These are phyloP conservation scores for Plectosphaerella sp. DNA, from an alignment of 2,329 filamentous ascomycete genomes.

Conservation along the genomic window DNA sequence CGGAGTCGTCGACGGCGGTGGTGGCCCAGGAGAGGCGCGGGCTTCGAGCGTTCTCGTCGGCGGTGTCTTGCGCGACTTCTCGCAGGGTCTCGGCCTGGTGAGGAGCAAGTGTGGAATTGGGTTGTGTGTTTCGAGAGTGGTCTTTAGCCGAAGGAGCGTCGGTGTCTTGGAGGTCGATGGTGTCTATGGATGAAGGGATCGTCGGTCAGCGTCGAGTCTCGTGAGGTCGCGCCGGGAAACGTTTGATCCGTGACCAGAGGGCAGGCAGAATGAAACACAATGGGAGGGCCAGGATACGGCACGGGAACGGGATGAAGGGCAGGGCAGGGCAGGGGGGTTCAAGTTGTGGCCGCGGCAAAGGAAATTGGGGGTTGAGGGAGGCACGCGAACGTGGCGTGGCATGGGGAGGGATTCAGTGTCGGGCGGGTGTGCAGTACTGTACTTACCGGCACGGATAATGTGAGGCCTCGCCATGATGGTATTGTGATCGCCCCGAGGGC, in stretches of 20 bases:
- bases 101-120: slow-evolving; percentile 51
- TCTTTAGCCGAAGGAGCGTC: slow-evolving; percentile 79
- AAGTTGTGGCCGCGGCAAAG: slow-evolving; percentile 1
- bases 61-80: slow-evolving; percentile 71
- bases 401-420: slow-evolving; percentile 13
- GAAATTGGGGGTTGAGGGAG: slow-evolving; percentile 1
- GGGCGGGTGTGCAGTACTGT: slow-evolving; percentile 2
- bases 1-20: slow-evolving; percentile 30
- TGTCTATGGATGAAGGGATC: slow-evolving; percentile 57
- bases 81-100: slow-evolving; percentile 85
- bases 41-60: slow-evolving; percentile 65
- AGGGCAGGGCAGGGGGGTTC: slow-evolving; percentile 1
- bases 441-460: slow-evolving; percentile 57
- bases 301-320: slow-evolving; percentile 3
- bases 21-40: slow-evolving; percentile 54
- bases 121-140: slow-evolving; percentile 55
- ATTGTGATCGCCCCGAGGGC: background rate
- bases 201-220: background rate
- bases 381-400: slow-evolving; percentile 10
- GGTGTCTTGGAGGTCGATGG: slow-evolving; percentile 88
- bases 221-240: background rate
- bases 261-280: background rate
- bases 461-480: slow-evolving; percentile 54
- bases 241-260: background rate
- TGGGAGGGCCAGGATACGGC: background rate